Conservation (phyloP, 495 filamentous ascomycete species). For the Pyronema domesticum region DNA sequence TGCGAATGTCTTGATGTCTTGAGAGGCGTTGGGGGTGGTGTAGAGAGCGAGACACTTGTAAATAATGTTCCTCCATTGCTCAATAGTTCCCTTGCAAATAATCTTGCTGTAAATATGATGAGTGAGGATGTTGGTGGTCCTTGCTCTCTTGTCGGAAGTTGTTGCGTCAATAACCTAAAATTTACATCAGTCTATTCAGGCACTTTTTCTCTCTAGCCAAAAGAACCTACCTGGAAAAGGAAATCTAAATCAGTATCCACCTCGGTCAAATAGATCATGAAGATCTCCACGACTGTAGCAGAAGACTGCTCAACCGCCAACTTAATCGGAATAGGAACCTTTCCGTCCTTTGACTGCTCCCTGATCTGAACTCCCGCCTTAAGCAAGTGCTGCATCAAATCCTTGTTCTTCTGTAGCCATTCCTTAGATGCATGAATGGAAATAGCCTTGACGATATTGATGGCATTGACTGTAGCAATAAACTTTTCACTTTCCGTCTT, state of each 20-base stretch:
- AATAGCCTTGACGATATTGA: slow-evolving; percentile 66
- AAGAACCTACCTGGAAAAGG: slow-evolving; percentile 43
- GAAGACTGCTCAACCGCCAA: slow-evolving; percentile 77
- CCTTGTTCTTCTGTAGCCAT: slow-evolving; percentile 65
- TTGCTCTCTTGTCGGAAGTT: slow-evolving; percentile 64
- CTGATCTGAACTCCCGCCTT: slow-evolving; percentile 55
- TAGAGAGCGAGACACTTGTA: slow-evolving; percentile 80
- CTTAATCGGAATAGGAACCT: slow-evolving; percentile 49
- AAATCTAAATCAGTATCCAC: slow-evolving; percentile 67
- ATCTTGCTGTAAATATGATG: slow-evolving; percentile 71
- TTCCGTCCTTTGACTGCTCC: slow-evolving; percentile 46
- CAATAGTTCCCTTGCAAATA: slow-evolving; percentile 66
- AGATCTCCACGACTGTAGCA: slow-evolving; percentile 73
- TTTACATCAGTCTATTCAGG: not conserved
- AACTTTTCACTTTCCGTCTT: slow-evolving; percentile 45
- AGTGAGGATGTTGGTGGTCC: slow-evolving; percentile 48
- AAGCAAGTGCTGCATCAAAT: slow-evolving; percentile 52
- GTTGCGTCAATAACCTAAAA: slow-evolving; percentile 57
- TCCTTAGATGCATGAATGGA: slow-evolving; percentile 29
- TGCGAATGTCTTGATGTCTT: slow-evolving; percentile 82
- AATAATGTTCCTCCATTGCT: slow-evolving; percentile 72
- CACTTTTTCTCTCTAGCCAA: not conserved
- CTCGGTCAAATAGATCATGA: slow-evolving; percentile 57
- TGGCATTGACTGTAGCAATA: slow-evolving; percentile 66
- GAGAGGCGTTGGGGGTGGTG: slow-evolving; percentile 52